Evolutionary conservation across 306 rosid species (phyloP), one percentile per base, ranked within the genome.

Genomic region (Trifolium fragiferum): DNA sequence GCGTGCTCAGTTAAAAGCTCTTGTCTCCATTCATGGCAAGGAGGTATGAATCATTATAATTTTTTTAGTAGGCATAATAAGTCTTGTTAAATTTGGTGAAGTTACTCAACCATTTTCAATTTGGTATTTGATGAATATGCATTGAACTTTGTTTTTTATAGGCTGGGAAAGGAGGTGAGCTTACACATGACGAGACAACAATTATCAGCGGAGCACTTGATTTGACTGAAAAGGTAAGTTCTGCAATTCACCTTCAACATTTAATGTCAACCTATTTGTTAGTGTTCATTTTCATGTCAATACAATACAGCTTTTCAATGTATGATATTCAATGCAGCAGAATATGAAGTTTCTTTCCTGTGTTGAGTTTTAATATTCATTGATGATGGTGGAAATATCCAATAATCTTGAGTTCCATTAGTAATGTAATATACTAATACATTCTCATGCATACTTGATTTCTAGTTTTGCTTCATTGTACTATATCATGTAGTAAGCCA

Each of bases 141-240:
- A 25, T 64, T 68, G 55, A 73, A 68, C 76, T 68, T 83, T 46
- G 68, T 70, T 70, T 47, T 55, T 77, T 32, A 18, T 73, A 94
- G 99, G 99, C 96, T 47, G 99, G 99, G 70, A 90, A 95, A 80
- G 99, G 99, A n/a, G 99, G 99, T 19, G 99, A 95, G 73, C 98
- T 95, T 68, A 90, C 99, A 64, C 99, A 95, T 20, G 98, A 95
- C 69, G 99, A 95, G 85, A 92, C 99, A 7, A 92, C 96, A 62
- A 92, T 95, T 83, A 95, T 95, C 68, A 95, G 98, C 60, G 99
- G 99, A 57, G 99, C 99, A 10, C 89, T 95, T 10, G 99, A 95
- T 82, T 89, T 95, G 81, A 95, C 99, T 21, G 99, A 92, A 85
- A 95, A 95, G 96, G 99, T 85, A 78, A 73, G 46, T 57, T 53